Evolutionary conservation across 192 early-diverging fungal species (phyloP).

Genomic region (Chytriomyces hyalinus): DNA sequence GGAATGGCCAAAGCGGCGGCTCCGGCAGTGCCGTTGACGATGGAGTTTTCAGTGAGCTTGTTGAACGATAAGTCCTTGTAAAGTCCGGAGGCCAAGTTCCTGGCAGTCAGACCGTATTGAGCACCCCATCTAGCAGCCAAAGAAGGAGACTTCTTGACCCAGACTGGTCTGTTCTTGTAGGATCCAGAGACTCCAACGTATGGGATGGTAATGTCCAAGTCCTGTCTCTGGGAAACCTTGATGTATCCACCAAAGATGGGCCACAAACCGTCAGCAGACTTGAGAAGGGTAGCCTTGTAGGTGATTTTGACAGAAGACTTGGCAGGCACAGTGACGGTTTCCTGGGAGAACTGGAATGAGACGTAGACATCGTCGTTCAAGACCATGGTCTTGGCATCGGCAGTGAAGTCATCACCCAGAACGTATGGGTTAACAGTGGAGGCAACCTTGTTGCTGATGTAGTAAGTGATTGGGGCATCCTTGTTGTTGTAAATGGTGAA

Average conservation of each 20-base stretch:
- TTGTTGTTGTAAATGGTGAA: slow-evolving; percentile 41
- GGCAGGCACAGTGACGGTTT: slow-evolving; percentile 34
- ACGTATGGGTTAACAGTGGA: slow-evolving; percentile 18
- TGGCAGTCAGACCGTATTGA: too few species aligned
- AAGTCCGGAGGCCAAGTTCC: background rate
- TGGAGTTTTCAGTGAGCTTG: background rate
- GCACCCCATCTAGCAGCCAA: background rate
- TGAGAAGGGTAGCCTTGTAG: slow-evolving; percentile 4
- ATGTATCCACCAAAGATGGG: background rate
- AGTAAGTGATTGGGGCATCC: slow-evolving; percentile 28
- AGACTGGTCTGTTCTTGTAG: background rate
- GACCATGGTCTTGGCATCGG: slow-evolving; percentile 7
- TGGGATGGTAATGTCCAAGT: slow-evolving; percentile 21
- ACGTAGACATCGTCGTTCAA: slow-evolving; percentile 29
- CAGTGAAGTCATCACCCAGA: slow-evolving; percentile 36
- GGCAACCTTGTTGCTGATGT: slow-evolving; percentile 30
- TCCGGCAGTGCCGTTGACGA: background rate
- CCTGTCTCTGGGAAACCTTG: background rate
- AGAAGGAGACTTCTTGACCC: slow-evolving; percentile 7
- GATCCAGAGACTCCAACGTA: slow-evolving; percentile 15
- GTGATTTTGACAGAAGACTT: slow-evolving; percentile 36
- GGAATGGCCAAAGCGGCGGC: background rate
- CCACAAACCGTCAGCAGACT: background rate
- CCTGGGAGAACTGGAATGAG: background rate
- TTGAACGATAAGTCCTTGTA: background rate